Base-by-base conservation (phyloP, 768 basidiomycete genomes). In the Kwoniella sp. region DNA sequence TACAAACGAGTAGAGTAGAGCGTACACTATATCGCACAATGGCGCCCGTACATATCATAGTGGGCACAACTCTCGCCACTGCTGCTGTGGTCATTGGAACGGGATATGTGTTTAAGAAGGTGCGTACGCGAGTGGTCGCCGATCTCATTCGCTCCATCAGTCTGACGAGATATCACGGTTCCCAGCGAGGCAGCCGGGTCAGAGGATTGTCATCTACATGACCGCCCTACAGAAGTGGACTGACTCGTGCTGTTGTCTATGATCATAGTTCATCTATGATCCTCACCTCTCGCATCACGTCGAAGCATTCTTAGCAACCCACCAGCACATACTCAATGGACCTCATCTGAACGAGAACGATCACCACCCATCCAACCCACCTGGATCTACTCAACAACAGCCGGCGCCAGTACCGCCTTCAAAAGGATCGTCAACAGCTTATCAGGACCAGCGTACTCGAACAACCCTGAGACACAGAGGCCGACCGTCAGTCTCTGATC, bases 81-180 rank as follows among this genome's bases (percentile, higher is more conserved):
- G 58, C 58, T 51, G 50, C 50, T 27, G 58, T 60, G 33, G 64
- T 76, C 19, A 68, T 76, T 24, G 69, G 74, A 10, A 71, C 72
- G 0, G 74, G 74, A 12, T 73, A 73, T 60, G 74, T 65, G 9
- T 71, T 76, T 58, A 76, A 76, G 51, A 76, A 76, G 66, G 74
- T 76, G 33, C 46, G 73, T 63, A 1, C 4, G 30, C 26, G 13
- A 6, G 33, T 33, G 33, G 33, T 33, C 7, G n/a, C n/a, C n/a
- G n/a, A n/a, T n/a, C n/a, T n/a, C n/a, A n/a, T n/a, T n/a, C n/a
- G n/a, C n/a, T n/a, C n/a, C n/a, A n/a, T n/a, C n/a, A n/a, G n/a
- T n/a, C n/a, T n/a, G n/a, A n/a, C n/a, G n/a, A n/a, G n/a, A n/a
- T n/a, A n/a, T n/a, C n/a, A n/a, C n/a, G n/a, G n/a, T n/a, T n/a